Conservation (phyloP, 2,329 filamentous ascomycete genomes). For the Metarhizium sp. region DNA sequence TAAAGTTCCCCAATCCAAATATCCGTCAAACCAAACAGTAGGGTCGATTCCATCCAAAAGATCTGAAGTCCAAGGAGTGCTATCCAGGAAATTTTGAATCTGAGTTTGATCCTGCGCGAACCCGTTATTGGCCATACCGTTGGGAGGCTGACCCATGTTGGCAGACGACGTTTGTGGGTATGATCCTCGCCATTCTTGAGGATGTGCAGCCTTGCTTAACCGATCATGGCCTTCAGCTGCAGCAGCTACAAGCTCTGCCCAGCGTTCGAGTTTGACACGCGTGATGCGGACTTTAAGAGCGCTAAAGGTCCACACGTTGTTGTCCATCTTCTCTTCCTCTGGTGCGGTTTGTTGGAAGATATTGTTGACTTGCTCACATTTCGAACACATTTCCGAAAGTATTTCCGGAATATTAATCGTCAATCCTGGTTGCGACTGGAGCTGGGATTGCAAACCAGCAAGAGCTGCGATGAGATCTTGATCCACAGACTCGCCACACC, state of each 20-base stretch:
- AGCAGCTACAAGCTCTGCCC: constrained; percentile 34
- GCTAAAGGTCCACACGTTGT: constrained; percentile 39
- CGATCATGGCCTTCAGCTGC: constrained; percentile 19
- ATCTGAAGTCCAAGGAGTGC: constrained; percentile 21
- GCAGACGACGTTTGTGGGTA: constrained; percentile 7
- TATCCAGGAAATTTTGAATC: constrained; percentile 16
- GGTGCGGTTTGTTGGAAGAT: constrained; percentile 21
- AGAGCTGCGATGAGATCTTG: constrained; percentile 30
- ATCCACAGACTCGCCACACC: constrained; percentile 22
- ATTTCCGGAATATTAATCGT: constrained; percentile 34
- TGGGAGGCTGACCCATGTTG: not conserved
- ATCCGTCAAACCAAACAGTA: constrained; percentile 24
- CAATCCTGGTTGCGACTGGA: constrained; percentile 34
- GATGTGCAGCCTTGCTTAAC: not conserved
- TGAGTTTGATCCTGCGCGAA: constrained; percentile 15
- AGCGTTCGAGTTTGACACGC: constrained; percentile 35
- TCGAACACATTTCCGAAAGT: constrained; percentile 28
- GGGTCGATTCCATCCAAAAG: constrained; percentile 24
- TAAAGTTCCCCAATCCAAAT: constrained; percentile 24
- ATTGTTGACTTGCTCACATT: constrained; percentile 34
- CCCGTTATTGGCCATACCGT: constrained; percentile 6
- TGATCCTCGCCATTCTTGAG: constrained; percentile 8
- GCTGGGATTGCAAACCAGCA: constrained; percentile 28
- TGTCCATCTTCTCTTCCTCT: constrained; percentile 26
- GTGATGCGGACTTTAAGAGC: constrained; percentile 38